phyloP scores from a whole-genome alignment of 2,329 filamentous ascomycete genomes.

The Ophiostoma triangulosporum region DNA sequence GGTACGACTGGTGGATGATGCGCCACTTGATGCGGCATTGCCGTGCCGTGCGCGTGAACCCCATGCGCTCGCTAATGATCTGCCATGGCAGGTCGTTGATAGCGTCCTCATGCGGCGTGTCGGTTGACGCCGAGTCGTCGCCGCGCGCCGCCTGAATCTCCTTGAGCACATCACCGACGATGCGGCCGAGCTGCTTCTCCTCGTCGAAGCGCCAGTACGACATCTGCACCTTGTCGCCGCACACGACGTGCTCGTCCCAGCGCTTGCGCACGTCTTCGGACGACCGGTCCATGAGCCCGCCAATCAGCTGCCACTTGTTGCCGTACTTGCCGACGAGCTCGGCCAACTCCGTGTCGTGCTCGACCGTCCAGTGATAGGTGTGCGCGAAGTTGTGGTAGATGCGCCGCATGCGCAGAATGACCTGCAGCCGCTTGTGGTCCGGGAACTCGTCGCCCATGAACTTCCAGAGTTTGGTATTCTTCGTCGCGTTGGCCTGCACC shows the following conservation, averaged over 20 bases:
- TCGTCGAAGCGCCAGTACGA: constrained; percentile 49
- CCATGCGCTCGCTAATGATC: constrained; percentile 48
- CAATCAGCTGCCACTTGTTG: constrained; percentile 49
- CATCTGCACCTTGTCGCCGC: constrained; percentile 36
- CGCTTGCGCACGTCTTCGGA: constrained; percentile 55
- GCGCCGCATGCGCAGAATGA: constrained; percentile 44
- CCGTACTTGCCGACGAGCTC: constrained; percentile 32
- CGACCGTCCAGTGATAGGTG: constrained; percentile 43
- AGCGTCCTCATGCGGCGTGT: constrained; percentile 9
- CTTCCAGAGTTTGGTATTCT: constrained; percentile 35
- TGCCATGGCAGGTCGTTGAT: constrained; percentile 52
- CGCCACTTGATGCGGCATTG: constrained; percentile 60
- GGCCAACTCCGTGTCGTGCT: constrained; percentile 43
- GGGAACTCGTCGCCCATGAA: constrained; percentile 34
- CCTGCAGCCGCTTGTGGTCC: constrained; percentile 35
- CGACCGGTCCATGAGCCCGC: constrained; percentile 47
- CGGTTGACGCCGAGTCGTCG: constrained; percentile 16
- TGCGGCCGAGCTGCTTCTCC: constrained; percentile 36
- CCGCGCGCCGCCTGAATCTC: constrained; percentile 29
- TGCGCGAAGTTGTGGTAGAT: constrained; percentile 52
- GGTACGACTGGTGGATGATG: constrained; percentile 12
- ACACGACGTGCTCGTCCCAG: constrained; percentile 54
- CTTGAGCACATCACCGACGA: constrained; percentile 39
- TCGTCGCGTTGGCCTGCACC: constrained; percentile 20
- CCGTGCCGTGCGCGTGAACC: constrained; percentile 45